Conservation (phyloP, 345 rosid genomes). For the Salix dunnii region DNA sequence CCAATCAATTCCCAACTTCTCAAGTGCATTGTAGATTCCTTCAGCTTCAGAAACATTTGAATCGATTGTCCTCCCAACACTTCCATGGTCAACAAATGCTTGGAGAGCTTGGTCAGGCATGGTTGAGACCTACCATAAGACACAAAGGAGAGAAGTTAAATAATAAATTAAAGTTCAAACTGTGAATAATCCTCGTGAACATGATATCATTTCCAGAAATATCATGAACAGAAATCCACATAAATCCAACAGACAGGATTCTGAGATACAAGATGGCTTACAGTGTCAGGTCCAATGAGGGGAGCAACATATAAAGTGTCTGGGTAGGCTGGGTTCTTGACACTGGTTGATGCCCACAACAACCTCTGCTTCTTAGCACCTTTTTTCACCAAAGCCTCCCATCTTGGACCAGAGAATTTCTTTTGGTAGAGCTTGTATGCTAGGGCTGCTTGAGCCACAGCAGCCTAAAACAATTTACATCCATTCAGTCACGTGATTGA, state of each 20-base stretch:
- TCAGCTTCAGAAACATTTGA: conserved; percentile 81
- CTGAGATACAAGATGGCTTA: conserved; percentile 27
- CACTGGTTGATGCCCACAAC: conserved; percentile 96
- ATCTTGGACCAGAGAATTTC: conserved; percentile 96
- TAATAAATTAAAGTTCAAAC: background rate
- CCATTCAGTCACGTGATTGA: conserved; percentile 8
- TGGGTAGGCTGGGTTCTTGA: conserved; percentile 91
- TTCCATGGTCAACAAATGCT: conserved; percentile 84
- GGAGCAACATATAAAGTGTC: conserved; percentile 89
- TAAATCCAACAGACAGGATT: background rate
- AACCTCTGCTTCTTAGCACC: conserved; percentile 98
- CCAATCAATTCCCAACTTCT: conserved; percentile 97
- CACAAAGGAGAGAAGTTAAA: background rate
- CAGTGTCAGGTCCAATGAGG: conserved; percentile 95
- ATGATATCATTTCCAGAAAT: background rate
- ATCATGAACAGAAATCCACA: background rate
- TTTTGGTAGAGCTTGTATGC: conserved; percentile 93
- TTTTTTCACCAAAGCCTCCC: conserved; percentile 91
- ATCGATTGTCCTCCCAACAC: conserved; percentile 84
- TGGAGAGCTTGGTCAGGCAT: conserved; percentile 99
- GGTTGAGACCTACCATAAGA: conserved; percentile 67
- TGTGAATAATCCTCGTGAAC: background rate
- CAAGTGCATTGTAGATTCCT: conserved; percentile 90
- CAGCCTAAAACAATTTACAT: conserved; percentile 55
- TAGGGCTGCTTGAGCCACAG: conserved; percentile 93